Percentiles rank a stretch among this genome's conserved stretches.
These are phyloP conservation scores for Triticum aestivum DNA, from an alignment of 176 grass and related monocot genomes.

Conservation along the genomic window DNA sequence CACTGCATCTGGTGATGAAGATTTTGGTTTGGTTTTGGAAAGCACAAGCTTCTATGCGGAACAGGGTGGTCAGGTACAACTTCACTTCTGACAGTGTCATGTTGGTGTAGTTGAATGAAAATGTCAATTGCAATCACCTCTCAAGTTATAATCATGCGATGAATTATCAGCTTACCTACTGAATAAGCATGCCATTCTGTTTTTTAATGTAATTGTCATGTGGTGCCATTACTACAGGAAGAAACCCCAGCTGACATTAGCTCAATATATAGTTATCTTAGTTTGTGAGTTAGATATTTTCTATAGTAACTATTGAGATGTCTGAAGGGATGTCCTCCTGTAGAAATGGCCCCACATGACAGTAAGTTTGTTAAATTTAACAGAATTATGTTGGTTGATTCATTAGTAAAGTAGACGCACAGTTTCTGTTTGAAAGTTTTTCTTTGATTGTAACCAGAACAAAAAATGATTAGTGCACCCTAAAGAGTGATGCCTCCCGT, in stretches of 20 bases:
- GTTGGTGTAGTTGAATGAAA: slow-evolving; percentile 12
- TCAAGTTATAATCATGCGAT: neutral
- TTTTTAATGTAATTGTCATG: neutral
- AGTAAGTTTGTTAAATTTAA: neutral
- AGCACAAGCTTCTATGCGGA: slow-evolving; percentile 98
- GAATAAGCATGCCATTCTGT: neutral
- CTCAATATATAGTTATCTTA: too few relatives aligned
- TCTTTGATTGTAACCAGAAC: neutral
- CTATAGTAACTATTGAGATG: too few relatives aligned
- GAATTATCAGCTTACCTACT: neutral
- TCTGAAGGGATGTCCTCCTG: too few relatives aligned
- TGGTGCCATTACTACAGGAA: too few relatives aligned
- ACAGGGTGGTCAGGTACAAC: slow-evolving; percentile 93
- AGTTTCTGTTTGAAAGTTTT: neutral
- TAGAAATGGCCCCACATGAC: neutral
- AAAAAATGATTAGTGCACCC: neutral
- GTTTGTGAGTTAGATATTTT: too few relatives aligned
- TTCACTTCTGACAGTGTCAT: neutral
- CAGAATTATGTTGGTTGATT: neutral
- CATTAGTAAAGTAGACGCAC: neutral
- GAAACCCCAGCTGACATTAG: too few relatives aligned
- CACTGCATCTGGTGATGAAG: slow-evolving; percentile 44
- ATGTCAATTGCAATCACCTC: neutral
- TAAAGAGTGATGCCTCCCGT: neutral
- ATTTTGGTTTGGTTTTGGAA: slow-evolving; percentile 81